A percentile compares a stretch with the other conserved stretches of the same genome.
Conservation (phyloP, 148 eudicot genomes). For the Chenopodium album region DNA sequence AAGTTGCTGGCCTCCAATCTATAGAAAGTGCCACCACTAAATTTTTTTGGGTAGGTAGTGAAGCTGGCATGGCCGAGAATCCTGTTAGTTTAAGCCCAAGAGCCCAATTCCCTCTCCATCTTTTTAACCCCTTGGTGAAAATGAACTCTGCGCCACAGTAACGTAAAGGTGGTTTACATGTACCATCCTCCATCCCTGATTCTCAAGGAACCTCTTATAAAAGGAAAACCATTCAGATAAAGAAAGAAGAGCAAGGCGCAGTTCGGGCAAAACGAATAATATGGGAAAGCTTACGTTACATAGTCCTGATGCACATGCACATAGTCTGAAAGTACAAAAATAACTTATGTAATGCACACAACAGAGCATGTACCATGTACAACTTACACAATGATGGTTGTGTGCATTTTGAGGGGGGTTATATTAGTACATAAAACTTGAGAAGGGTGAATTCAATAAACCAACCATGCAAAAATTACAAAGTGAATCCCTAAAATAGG, state of each 20-base stretch:
- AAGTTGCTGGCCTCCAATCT: neutral
- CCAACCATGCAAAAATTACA: neutral
- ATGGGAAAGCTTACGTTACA: conserved; percentile 11
- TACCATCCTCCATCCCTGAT: too few relatives aligned
- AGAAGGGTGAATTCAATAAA: conserved; percentile 18
- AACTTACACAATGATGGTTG: conserved; percentile 20
- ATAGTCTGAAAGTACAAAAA: conserved; percentile 1
- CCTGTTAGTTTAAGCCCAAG: neutral
- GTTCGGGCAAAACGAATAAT: conserved; percentile 20
- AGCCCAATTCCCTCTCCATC: too few relatives aligned
- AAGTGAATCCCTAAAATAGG: conserved; percentile 12
- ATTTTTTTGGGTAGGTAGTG: too few relatives aligned
- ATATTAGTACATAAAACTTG: neutral
- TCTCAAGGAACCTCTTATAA: neutral
- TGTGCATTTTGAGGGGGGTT: conserved; percentile 17
- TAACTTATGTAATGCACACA: conserved; percentile 9
- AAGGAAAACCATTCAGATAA: neutral
- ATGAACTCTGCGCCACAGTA: too few relatives aligned
- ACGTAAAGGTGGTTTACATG: too few relatives aligned
- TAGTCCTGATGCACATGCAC: conserved; percentile 13
- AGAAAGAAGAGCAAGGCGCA: conserved; percentile 4
- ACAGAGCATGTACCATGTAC: neutral
- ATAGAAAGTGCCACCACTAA: too few relatives aligned
- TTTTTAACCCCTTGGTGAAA: too few relatives aligned
- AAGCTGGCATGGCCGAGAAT: neutral